Evolutionary conservation across 1,284 basidiomycete genomes (phyloP), one percentile per base, ranked within the genome.

Genomic region (Tilletia horrida): DNA sequence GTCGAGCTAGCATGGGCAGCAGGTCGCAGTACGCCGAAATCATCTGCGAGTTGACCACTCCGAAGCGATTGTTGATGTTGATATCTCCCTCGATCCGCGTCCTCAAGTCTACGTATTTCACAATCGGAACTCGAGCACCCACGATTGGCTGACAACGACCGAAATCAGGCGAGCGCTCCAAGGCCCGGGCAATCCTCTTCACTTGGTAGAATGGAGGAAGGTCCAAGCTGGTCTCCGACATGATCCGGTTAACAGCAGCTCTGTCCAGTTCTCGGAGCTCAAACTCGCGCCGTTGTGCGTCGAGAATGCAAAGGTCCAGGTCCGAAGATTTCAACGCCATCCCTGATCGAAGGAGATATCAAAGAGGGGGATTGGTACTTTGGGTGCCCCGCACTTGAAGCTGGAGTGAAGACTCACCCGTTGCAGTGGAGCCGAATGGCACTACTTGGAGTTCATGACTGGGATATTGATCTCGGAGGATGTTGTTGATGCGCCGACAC

Each of bases 61-160:
- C 77, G 44, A 79, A 79, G 13, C 74, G 71, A 47, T 79, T 74
- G 66, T 79, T 79, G 69, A 77, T 68, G 66, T 76, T 77, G 66
- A 79, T 63, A 62, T 79, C 77, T 25, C 70, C 70, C 0, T 65
- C 67, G 16, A 77, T 63, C n/a, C 57, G 66, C 23, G 72, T 48
- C 43, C 62, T 63, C 23, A 31, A 14, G 47, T 73, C 66, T 0
- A 68, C 47, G 68, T 77, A 75, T 66, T 79, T 79, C 69, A 79
- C 77, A 62, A 77, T 77, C 21, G 75, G 75, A 1, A 77, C 75
- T 31, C 43, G 71, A 21, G 75, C 75, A 21, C 66, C 45, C 57
- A 66, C 66, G 68, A 77, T 73, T n/a, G 73, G 59, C 1, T 66
- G 48, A 21, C 73, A 61, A 21, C 62, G 52, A 23, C 29, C 31